Conservation (phyloP, 1,284 basidiomycete genomes). For the Xerocomus subilludens region DNA sequence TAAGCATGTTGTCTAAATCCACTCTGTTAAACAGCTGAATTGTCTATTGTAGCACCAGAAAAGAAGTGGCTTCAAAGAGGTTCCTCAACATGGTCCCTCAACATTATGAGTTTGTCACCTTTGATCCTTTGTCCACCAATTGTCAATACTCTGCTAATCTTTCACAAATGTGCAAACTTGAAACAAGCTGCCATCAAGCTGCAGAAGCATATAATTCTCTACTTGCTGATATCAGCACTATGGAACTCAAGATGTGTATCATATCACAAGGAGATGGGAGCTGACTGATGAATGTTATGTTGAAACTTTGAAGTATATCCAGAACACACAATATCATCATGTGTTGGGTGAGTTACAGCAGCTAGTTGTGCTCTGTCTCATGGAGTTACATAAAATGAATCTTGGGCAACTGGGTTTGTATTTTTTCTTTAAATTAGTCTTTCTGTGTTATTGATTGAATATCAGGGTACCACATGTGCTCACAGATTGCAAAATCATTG, state of each 20-base stretch:
- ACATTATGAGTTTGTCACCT: neutral
- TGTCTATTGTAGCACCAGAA: neutral
- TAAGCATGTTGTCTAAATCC: neutral
- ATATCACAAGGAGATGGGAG: neutral
- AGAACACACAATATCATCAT: neutral
- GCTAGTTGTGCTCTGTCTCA: neutral
- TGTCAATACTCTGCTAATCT: neutral
- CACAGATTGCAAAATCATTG: neutral
- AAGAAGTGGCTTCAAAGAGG: neutral
- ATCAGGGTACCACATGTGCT: neutral
- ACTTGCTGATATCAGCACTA: neutral
- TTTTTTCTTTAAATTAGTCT: neutral
- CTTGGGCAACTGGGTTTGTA: neutral
- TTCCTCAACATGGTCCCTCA: neutral
- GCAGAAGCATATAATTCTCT: neutral
- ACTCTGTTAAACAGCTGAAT: no score
- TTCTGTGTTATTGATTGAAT: neutral
- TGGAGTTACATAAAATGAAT: slow-evolving; percentile 3
- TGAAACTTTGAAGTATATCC: neutral
- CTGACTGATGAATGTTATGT: neutral
- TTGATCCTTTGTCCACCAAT: neutral
- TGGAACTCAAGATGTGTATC: neutral
- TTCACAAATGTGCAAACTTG: neutral
- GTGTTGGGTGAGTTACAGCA: neutral
- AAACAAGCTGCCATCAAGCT: neutral